Conservation (phyloP, 169 alveolate species). For the Perkinsus olseni region DNA sequence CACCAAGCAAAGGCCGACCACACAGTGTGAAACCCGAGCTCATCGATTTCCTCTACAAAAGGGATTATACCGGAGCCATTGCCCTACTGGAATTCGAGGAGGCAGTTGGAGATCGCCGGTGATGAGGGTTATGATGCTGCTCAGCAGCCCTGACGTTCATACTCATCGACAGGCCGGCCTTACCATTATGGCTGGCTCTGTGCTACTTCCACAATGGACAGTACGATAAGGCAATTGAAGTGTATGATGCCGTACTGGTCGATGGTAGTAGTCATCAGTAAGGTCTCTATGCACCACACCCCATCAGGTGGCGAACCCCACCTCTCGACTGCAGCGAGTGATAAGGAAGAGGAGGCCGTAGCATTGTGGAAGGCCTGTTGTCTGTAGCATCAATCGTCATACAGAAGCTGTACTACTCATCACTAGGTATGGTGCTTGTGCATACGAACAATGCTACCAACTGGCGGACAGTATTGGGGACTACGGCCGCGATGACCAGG, state of each 20-base stretch:
- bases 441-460: background rate
- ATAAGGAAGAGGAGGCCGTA: too few relatives aligned
- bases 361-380: background rate
- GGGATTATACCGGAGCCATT: constrained; percentile 74
- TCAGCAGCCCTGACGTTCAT: too few relatives aligned
- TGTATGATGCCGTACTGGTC: constrained; percentile 50
- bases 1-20: too few relatives aligned
- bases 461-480: constrained; percentile 12
- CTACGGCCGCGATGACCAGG: constrained; percentile 29
- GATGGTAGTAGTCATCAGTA: too few relatives aligned
- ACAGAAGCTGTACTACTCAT: background rate
- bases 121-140: constrained; percentile 24
- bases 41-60: constrained; percentile 45
- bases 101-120: constrained; percentile 42
- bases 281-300: too few relatives aligned
- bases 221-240: constrained; percentile 60
- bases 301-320: too few relatives aligned
- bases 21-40: constrained; percentile 33
- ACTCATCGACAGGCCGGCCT: constrained; percentile 28
- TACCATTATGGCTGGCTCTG: constrained; percentile 64
- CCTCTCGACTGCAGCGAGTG: too few relatives aligned
- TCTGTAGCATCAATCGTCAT: background rate
- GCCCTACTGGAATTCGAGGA: constrained; percentile 58
- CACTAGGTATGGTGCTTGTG: background rate
- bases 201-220: constrained; percentile 73